These are phyloP conservation scores for Solanum clarkiae DNA, from an alignment of 257 asterid genomes.

Conservation along the genomic window DNA sequence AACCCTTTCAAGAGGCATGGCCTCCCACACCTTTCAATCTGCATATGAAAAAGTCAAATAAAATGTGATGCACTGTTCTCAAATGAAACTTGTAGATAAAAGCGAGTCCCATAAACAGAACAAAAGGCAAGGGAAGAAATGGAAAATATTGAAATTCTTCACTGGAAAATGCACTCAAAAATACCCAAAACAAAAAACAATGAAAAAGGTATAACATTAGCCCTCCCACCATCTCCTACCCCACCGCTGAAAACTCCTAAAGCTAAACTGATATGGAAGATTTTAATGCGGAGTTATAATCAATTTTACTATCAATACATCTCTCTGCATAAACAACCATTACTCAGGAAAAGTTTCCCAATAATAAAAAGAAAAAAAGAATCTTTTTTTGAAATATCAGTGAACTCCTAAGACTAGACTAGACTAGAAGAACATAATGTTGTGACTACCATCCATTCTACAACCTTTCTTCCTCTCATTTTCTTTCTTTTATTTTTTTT, in stretches of 20 bases:
- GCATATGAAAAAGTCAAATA: background rate
- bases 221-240: background rate
- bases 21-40: background rate
- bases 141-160: background rate
- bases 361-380: background rate
- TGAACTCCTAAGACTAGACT: background rate
- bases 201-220: background rate
- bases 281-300: background rate
- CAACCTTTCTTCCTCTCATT: background rate
- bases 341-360: background rate
- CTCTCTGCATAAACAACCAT: background rate
- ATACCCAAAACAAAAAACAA: background rate
- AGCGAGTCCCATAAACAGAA: background rate
- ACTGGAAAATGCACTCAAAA: background rate
- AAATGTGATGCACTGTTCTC: background rate
- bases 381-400: background rate
- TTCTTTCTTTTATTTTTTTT: too few relatives aligned
- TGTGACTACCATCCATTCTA: background rate
- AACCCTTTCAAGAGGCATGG: slow-evolving; percentile 20
- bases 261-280: background rate
- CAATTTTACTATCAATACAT: background rate
- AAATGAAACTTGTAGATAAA: background rate
- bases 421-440: background rate
- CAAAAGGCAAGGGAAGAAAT: background rate
- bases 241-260: background rate